These are phyloP conservation scores for Hypsizygus ulmarius DNA, from an alignment of 1,284 basidiomycete species.

Conservation along the genomic window DNA sequence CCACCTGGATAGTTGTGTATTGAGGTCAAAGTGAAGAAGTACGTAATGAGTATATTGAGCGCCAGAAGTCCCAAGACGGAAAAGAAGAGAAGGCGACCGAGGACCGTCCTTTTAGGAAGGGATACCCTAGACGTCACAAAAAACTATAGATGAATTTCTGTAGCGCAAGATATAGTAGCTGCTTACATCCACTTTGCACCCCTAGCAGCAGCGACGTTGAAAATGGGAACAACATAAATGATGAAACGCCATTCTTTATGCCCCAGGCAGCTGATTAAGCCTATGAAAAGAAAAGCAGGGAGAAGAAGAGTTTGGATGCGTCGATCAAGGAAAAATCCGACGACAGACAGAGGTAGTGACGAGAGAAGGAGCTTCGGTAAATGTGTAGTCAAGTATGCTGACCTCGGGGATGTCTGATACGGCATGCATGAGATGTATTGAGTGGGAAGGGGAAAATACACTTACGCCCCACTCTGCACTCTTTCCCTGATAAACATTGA, in stretches of 20 bases:
- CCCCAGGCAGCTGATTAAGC: conserved; percentile 69
- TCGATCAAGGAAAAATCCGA: conserved; percentile 47
- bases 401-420: conserved; percentile 64
- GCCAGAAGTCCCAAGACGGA: conserved; percentile 45
- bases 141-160: no score
- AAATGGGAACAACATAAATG: conserved; percentile 79
- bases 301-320: conserved; percentile 51
- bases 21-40: conserved; percentile 58
- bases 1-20: conserved; percentile 91
- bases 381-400: conserved; percentile 67
- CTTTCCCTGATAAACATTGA: conserved; percentile 88
- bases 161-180: no score
- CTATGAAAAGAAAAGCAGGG: conserved; percentile 57
- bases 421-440: conserved; percentile 5
- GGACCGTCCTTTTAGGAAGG: conserved; percentile 41
- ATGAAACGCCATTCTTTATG: conserved; percentile 98
- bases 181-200: conserved; percentile 63
- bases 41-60: conserved; percentile 52
- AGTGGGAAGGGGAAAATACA: conserved; percentile 17
- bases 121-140: conserved; percentile 35
- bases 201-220: conserved; percentile 79
- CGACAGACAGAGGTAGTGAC: conserved; percentile 60
- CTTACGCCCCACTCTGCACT: conserved; percentile 90
- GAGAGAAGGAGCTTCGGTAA: conserved; percentile 81
- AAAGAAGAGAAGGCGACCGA: conserved; percentile 45